Evolutionary conservation across 2,329 filamentous ascomycete species (phyloP).

Genomic region (Claviceps quebecensis): DNA sequence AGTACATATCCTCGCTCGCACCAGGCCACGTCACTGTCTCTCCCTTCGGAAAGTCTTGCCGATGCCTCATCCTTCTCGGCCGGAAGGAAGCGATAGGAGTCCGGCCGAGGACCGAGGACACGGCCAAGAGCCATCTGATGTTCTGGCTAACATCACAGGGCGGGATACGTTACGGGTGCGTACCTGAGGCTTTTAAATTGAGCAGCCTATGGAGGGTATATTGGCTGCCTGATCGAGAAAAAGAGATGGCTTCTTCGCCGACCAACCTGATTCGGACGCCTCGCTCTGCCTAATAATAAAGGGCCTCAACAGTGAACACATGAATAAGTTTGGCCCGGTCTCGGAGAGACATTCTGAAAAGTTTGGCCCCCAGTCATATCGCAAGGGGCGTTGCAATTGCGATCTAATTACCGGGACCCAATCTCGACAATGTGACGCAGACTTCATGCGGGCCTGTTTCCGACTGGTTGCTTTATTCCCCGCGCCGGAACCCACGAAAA

Average conservation of each 20-base stretch:
- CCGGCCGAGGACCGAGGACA: background rate
- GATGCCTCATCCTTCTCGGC: background rate
- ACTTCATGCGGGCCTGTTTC: background rate
- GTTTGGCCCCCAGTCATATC: too few species aligned
- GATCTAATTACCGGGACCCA: background rate
- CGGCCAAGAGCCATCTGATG: background rate
- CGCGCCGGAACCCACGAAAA: background rate
- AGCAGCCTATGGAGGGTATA: too few species aligned
- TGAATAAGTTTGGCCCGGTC: too few species aligned
- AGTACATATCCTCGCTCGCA: background rate
- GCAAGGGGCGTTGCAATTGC: background rate
- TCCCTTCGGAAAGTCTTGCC: background rate
- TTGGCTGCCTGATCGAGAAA: too few species aligned
- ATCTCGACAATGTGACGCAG: background rate
- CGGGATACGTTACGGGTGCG: too few species aligned
- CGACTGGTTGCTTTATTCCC: background rate
- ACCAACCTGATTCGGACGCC: too few species aligned
- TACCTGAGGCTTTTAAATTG: too few species aligned
- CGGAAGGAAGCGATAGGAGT: background rate
- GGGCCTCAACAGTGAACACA: too few species aligned
- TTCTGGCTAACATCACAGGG: background rate
- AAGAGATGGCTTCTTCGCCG: too few species aligned
- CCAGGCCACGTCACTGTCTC: background rate
- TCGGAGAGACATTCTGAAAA: too few species aligned
- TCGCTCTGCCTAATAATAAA: too few species aligned